Evolutionary conservation across 495 filamentous ascomycete species (phyloP), one percentile per base, ranked within the genome.

Genomic region (Xylaria flabelliformis): DNA sequence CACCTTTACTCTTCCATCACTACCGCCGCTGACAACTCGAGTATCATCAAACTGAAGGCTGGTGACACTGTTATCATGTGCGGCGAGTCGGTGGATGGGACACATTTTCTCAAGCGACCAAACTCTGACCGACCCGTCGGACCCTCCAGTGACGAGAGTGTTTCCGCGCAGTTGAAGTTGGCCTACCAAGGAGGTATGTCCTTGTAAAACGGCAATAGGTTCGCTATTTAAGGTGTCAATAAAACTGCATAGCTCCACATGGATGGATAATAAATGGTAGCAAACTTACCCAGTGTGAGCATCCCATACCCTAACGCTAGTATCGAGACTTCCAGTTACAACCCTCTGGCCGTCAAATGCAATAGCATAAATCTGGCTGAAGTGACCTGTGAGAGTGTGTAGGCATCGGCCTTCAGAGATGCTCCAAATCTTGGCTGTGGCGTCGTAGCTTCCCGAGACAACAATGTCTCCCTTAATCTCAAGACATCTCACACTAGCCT

Each of bases 341-440:
- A 99, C 95, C 65, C 94, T 88, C 62, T 88, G 87, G 24, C 96
- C 96, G 78, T 99, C 96, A 80, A 97, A 99, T 0, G 96, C 95
- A 77, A 99, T 97, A 13, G 96, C 97, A 77, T 99, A 99, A 67
- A 99, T 99, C 76, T 99, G 96, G 79, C 96, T 98, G 82, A 97
- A 98, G 83, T 99, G 96, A 0, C 96, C 96, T n/a, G 88, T 90
- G 32, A 99, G 85, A 5, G 94, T 97, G 44, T 95, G 88, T 41
- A 98, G 82, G 79, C 95, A 98, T 73, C 93, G 89, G 12, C 96
- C 97, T 80, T 97, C 92, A 3, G 92, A 93, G 34, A 99, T 98
- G 76, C 93, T 97, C 96, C 96, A 99, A 59, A 99, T 94, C 73
- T 94, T 93, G 15, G 96, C 96, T 2, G 94, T 97, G 3, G 96